Conservation (phyloP, 345 rosid species). For the Toxicodendron radicans region DNA sequence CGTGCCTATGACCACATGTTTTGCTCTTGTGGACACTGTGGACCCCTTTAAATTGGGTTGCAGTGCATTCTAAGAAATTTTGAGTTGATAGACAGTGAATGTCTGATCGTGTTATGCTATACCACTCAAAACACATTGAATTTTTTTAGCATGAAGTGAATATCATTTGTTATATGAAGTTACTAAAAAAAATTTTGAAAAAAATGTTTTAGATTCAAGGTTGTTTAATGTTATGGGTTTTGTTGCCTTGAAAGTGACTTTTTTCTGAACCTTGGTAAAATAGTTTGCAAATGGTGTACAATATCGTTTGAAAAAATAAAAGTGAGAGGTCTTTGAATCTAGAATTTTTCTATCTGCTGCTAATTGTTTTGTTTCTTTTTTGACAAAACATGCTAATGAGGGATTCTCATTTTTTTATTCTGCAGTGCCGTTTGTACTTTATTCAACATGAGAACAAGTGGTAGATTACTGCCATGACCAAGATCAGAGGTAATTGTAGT, state of each 20-base stretch:
- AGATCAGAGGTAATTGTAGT: slow-evolving; percentile 22
- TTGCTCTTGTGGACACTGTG: no score
- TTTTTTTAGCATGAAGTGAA: neutral
- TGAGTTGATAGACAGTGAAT: neutral
- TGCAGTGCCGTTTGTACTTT: slow-evolving; percentile 62
- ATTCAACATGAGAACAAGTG: slow-evolving; percentile 43
- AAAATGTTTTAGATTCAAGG: no score
- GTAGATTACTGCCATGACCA: slow-evolving; percentile 18
- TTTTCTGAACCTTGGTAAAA: neutral
- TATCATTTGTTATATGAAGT: neutral
- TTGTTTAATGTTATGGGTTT: neutral
- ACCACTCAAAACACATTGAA: neutral
- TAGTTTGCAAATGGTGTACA: neutral
- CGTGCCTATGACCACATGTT: no score
- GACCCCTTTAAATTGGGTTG: neutral
- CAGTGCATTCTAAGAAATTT: neutral
- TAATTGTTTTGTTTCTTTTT: slow-evolving; percentile 1
- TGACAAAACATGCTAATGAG: neutral
- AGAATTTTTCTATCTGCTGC: neutral
- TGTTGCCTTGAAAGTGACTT: slow-evolving; percentile 5
- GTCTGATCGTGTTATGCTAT: neutral
- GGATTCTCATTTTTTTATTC: slow-evolving; percentile 14
- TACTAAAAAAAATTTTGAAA: no score
- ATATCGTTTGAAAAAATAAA: neutral
- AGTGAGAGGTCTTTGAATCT: neutral